Percentiles rank a stretch among this genome's conserved stretches.
Evolutionary conservation across 495 filamentous ascomycete genomes (phyloP).

Genomic region (Podospora fimiseda): DNA sequence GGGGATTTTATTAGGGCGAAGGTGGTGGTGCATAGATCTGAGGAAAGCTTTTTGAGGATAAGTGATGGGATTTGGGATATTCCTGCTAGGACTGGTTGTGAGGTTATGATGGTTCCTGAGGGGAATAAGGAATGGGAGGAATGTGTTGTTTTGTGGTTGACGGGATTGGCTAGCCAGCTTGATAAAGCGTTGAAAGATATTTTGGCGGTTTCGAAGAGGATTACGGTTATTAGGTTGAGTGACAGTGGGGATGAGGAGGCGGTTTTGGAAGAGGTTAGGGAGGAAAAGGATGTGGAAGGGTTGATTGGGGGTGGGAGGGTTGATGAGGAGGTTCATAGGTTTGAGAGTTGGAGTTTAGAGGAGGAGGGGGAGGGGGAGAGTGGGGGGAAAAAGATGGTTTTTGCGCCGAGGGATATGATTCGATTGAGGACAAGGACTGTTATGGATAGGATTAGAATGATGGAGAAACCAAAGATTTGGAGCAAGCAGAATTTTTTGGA

Average conservation of each 20-base stretch:
- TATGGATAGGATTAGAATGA: not conserved
- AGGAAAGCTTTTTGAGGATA: not conserved
- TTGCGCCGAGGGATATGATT: not conserved
- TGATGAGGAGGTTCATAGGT: too few species aligned
- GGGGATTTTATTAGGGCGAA: constrained; percentile 7
- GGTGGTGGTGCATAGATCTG: constrained; percentile 8
- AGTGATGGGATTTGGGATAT: constrained; percentile 16
- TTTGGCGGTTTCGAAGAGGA: constrained; percentile 4
- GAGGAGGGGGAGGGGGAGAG: too few species aligned
- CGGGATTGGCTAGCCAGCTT: not conserved
- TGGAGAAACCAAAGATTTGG: not conserved
- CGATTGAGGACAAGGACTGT: not conserved
- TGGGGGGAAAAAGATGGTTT: too few species aligned
- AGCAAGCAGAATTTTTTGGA: not conserved
- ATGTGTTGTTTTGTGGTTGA: not conserved
- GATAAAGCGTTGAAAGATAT: constrained; percentile 15
- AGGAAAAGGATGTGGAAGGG: too few species aligned
- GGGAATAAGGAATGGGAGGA: not conserved
- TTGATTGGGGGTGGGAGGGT: too few species aligned
- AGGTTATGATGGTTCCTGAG: not conserved
- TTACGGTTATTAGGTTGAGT: constrained; percentile 2
- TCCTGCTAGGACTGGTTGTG: constrained; percentile 10
- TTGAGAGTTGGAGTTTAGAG: too few species aligned
- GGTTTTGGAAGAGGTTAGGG: not conserved
- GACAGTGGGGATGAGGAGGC: not conserved